phyloP scores from a whole-genome alignment of 768 basidiomycete genomes.

The Tulasnella calospora region DNA sequence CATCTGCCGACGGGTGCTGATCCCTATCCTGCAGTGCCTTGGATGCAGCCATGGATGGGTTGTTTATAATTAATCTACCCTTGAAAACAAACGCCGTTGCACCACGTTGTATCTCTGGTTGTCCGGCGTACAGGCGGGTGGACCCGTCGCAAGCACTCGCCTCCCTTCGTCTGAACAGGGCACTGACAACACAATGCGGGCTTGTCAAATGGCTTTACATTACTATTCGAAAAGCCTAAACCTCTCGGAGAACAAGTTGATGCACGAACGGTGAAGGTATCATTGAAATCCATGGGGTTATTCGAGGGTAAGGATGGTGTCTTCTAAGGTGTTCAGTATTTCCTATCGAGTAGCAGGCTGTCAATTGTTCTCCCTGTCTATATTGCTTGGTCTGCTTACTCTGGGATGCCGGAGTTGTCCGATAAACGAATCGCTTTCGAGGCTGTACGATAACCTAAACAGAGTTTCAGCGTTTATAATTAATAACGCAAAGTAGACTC shows the following conservation, averaged over 20 bases:
- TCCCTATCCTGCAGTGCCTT: too few relatives aligned
- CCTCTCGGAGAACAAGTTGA: too few relatives aligned
- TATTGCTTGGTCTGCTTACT: background rate
- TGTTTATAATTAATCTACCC: conserved; percentile 57
- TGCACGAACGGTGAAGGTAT: too few relatives aligned
- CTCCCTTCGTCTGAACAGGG: too few relatives aligned
- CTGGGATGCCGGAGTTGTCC: background rate
- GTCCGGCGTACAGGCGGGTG: too few relatives aligned
- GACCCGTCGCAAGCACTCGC: too few relatives aligned
- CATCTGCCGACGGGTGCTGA: background rate
- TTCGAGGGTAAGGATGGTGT: background rate
- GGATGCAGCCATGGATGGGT: conserved; percentile 78
- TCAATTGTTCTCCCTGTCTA: background rate
- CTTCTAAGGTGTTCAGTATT: background rate
- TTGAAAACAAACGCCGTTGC: background rate
- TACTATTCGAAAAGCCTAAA: too few relatives aligned
- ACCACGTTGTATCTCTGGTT: too few relatives aligned
- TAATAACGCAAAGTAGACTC: background rate
- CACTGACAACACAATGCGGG: too few relatives aligned
- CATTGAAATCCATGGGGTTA: too few relatives aligned
- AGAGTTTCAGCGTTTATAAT: too few relatives aligned
- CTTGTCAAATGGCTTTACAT: too few relatives aligned
- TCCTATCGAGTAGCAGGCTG: background rate
- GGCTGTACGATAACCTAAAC: background rate
- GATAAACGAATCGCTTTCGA: background rate